A percentile compares a stretch with the other conserved stretches of the same genome.
Conservation (phyloP, 164 flowering plant genomes). For the Sextonia rubra region DNA sequence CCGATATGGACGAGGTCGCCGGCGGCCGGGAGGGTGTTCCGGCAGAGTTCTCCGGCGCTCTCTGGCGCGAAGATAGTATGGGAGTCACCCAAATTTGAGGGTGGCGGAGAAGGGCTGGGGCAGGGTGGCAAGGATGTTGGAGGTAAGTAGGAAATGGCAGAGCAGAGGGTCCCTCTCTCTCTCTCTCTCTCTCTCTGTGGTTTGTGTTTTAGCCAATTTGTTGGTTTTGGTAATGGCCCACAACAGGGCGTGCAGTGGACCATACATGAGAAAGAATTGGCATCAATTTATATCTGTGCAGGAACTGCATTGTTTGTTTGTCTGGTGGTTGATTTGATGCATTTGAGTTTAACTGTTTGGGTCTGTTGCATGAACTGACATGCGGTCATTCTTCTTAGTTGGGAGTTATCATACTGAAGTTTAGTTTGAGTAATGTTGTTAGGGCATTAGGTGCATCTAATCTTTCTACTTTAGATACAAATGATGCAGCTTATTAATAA, state of each 20-base stretch:
- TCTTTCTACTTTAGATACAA: too few relatives aligned
- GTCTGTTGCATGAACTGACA: too few relatives aligned
- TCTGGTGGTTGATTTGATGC: background rate
- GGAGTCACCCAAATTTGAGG: conserved; percentile 36
- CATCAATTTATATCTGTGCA: background rate
- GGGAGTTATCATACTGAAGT: too few relatives aligned
- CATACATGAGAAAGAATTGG: background rate
- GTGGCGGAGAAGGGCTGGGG: conserved; percentile 18
- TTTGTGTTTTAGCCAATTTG: background rate
- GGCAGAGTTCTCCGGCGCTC: conserved; percentile 39
- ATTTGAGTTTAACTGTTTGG: too few relatives aligned
- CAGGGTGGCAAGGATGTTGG: conserved; percentile 28
- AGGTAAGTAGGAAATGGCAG: conserved; percentile 23
- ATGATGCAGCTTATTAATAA: too few relatives aligned
- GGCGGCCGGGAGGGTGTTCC: conserved; percentile 30
- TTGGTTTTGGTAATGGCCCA: background rate
- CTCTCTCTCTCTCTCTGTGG: background rate
- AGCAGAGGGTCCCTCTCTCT: background rate
- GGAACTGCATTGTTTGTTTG: background rate
- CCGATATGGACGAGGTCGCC: conserved; percentile 51
- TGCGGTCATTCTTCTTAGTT: too few relatives aligned
- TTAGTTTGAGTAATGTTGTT: too few relatives aligned
- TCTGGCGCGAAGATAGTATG: conserved; percentile 29
- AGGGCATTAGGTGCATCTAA: too few relatives aligned
- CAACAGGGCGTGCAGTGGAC: background rate